Percentiles rank a stretch among this genome's conserved stretches.
Conservation (phyloP, 2,329 filamentous ascomycete genomes). For the Aspergillus novofumigatus region DNA sequence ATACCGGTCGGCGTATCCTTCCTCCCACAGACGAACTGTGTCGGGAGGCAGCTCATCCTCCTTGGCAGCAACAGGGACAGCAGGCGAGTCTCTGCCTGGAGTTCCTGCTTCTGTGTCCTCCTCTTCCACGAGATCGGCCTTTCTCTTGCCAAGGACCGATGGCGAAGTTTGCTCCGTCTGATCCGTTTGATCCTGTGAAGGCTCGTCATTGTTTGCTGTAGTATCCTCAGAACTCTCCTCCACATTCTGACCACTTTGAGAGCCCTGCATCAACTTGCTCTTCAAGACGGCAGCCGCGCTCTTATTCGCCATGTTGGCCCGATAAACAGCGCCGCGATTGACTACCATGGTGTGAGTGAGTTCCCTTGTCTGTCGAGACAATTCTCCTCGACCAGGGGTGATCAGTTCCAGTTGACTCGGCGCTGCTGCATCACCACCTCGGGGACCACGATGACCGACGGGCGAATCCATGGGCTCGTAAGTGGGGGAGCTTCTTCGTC, state of each 20-base stretch:
- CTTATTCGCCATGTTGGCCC: constrained; percentile 81
- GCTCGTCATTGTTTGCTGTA: constrained; percentile 21
- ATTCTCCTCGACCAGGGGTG: constrained; percentile 49
- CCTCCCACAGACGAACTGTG: constrained; percentile 87
- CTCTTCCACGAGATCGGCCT: constrained; percentile 65
- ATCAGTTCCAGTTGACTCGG: constrained; percentile 54
- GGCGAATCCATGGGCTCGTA: constrained; percentile 36
- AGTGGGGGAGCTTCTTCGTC: constrained; percentile 43
- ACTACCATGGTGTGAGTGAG: constrained; percentile 87
- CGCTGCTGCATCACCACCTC: constrained; percentile 29
- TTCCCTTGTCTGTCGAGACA: constrained; percentile 54
- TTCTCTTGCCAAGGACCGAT: constrained; percentile 50
- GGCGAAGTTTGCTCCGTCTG: constrained; percentile 26
- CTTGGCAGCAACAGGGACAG: constrained; percentile 45
- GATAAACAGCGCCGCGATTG: constrained; percentile 62
- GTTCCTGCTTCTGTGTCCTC: constrained; percentile 51
- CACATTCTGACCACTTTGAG: constrained; percentile 15
- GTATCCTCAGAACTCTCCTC: constrained; percentile 23
- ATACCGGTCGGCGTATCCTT: constrained; percentile 91
- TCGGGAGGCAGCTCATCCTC: constrained; percentile 67
- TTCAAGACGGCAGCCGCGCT: constrained; percentile 88
- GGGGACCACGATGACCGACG: constrained; percentile 20
- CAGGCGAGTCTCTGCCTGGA: constrained; percentile 57
- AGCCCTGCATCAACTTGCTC: constrained; percentile 61
- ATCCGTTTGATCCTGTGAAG: constrained; percentile 21